Evolutionary conservation across 805 yeast species (phyloP).

Genomic region (Candida andamanensis): DNA sequence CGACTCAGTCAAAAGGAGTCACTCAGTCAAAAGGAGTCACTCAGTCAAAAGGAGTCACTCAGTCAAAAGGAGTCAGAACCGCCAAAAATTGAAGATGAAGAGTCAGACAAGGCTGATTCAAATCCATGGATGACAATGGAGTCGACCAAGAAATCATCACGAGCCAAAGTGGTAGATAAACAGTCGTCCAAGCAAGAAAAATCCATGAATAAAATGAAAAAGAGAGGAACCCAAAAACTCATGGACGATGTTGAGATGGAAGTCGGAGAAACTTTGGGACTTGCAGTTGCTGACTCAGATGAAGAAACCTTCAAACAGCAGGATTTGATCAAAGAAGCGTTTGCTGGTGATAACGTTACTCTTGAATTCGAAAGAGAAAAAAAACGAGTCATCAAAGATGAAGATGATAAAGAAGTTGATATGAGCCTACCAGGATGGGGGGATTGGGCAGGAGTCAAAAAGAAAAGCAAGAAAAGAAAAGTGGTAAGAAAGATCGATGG

Average conservation of each 20-base stretch:
- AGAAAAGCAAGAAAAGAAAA: slow-evolving; percentile 48
- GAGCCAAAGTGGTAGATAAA: slow-evolving; percentile 27
- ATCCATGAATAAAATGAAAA: slow-evolving; percentile 36
- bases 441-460: slow-evolving; percentile 79
- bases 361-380: slow-evolving; percentile 77
- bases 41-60: slow-evolving; percentile 24
- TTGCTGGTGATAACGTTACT: slow-evolving; percentile 95
- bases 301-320: slow-evolving; percentile 61
- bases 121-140: slow-evolving; percentile 36
- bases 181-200: slow-evolving; percentile 34
- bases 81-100: slow-evolving; percentile 7
- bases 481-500: slow-evolving; percentile 73
- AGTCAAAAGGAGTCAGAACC: slow-evolving; percentile 10
- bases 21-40: slow-evolving; percentile 18
- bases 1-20: slow-evolving; percentile 25
- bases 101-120: slow-evolving; percentile 4
- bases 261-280: slow-evolving; percentile 47
- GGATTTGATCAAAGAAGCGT: slow-evolving; percentile 82
- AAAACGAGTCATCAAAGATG: slow-evolving; percentile 57
- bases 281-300: slow-evolving; percentile 15
- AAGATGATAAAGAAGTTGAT: slow-evolving; percentile 84
- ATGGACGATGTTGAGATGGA: slow-evolving; percentile 37
- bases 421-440: slow-evolving; percentile 97
- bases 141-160: slow-evolving; percentile 24
- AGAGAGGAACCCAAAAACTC: slow-evolving; percentile 22